phyloP scores from a whole-genome alignment of 2,329 filamentous ascomycete genomes.

The Fusarium brevicatenulatum region DNA sequence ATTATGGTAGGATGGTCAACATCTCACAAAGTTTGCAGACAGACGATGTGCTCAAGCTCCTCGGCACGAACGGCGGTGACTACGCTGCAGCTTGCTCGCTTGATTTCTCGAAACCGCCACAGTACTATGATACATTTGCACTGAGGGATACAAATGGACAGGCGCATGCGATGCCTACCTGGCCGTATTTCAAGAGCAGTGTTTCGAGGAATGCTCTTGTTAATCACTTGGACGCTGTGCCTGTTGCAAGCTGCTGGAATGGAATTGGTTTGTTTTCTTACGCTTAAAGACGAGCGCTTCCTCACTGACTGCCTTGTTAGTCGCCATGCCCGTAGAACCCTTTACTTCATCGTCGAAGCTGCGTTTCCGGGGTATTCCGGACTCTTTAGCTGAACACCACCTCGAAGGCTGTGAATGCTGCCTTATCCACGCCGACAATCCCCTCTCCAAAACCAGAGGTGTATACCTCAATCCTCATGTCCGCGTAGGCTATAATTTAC shows the following conservation, averaged over 20 bases:
- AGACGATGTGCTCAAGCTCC: slow-evolving; percentile 64
- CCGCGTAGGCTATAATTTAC: slow-evolving; percentile 70
- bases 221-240: slow-evolving; percentile 56
- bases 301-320: slow-evolving; percentile 36
- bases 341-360: slow-evolving; percentile 61
- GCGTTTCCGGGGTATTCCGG: slow-evolving; percentile 71
- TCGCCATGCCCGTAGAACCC: slow-evolving; percentile 63
- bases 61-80: slow-evolving; percentile 66
- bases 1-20: neutral
- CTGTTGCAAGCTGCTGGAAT: slow-evolving; percentile 59
- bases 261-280: slow-evolving; percentile 49
- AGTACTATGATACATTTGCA: slow-evolving; percentile 72
- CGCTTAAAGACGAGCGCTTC: neutral
- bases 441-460: slow-evolving; percentile 60
- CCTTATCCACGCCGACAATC: slow-evolving; percentile 78
- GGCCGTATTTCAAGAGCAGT: slow-evolving; percentile 67
- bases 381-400: slow-evolving; percentile 69
- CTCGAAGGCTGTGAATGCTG: slow-evolving; percentile 85
- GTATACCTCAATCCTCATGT: slow-evolving; percentile 77
- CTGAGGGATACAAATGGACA: slow-evolving; percentile 64
- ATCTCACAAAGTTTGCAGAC: slow-evolving; percentile 51
- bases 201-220: slow-evolving; percentile 65
- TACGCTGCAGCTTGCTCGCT: slow-evolving; percentile 72
- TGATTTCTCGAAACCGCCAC: slow-evolving; percentile 65
- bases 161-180: slow-evolving; percentile 62